Evolutionary conservation across 2,329 filamentous ascomycete genomes (phyloP), one percentile per base, ranked within the genome.

Genomic region (Diaporthe sp.): DNA sequence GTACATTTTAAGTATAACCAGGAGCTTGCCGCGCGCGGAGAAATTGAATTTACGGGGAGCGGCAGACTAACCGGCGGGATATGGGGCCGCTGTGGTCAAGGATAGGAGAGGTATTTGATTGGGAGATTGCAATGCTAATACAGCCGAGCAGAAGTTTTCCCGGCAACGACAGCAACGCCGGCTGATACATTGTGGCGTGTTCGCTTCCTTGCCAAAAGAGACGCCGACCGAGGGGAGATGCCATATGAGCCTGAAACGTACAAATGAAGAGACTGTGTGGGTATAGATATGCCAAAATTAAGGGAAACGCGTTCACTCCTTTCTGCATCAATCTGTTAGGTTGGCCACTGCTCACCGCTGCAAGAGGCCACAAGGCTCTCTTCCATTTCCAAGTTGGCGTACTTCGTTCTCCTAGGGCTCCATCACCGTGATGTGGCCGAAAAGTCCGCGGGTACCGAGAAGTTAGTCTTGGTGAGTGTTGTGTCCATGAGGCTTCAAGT

Each of bases 111-210:
- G 49, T 55, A 22, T 55, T 70, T 28, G 49, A 55, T 55, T 42
- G 65, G 65, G 65, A 70, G 65, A 70, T 70, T 70, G 49, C n/a
- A 70, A 55, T 53, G 65, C 65, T 68, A 68, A 53, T 53, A 70
- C 65, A 55, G 49, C 34, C 34, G 34, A 42, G 65, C n/a, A 53
- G 49, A 70, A 53, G 34, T 55, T 70, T 55, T 68, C 46, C 46
- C 65, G 65, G 65, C 28, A 34, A 70, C 17, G 65, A 39, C 34
- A 70, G 7, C 22, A 55, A 70, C 7, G 34, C 49, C 22, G 44
- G 31, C 62, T 39, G 44, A 4, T 25, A 68, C 46, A 53, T 68
- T 68, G 62, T 28, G 46, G 44, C 31, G 34, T 37, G 25, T 37
- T 51, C 62, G 62, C 65, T 70, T 55, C n/a, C 34, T 25, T 42